Base-by-base conservation (phyloP, 805 yeast genomes). In the Candida ipomoeae region DNA sequence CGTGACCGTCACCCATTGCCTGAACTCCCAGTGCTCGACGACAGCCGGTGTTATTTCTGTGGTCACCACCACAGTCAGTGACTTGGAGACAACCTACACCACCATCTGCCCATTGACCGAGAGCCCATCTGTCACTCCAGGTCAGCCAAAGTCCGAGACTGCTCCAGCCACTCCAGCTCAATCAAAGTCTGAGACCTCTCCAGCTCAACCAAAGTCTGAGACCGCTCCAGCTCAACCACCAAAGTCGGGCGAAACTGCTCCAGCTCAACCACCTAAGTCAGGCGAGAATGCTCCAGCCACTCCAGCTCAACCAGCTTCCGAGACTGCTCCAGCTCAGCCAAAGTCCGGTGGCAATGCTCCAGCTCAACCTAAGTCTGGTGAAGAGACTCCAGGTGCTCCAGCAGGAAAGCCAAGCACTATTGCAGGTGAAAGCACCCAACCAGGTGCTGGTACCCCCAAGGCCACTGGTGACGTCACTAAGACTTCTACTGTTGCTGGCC, bases 31-130 rank as follows among this genome's bases (percentile, higher is more conserved):
- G 35, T 42, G 45, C 17, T 6, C 36, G 10, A 42, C 45, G 6
- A 32, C 29, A 6, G 36, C 20, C 11, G 45, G 45, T 18, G 6
- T 42, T 18, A 11, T 42, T 6, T 32, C 45, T 20, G 45, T 32
- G 36, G 45, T 42, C 10, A 42, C 45, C 26, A 42, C 45, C 18
- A 42, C 45, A 14, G 13, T 42, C 20, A 18, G 33, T 26, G 31
- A 33, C n/a, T 5, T 14, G 31, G 29, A 32, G 14, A 42, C 45
- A 6, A 32, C 18, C 13, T 42, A 42, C 38, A 42, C 45, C 29
- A 42, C 45, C 15, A 32, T 42, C 37, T 42, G 45, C 10, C 45
- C 45, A 13, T 42, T 42, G 38, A 32, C 45, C 7, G 36, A 41
- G 35, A 38, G 35, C 35, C 29, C 40, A 4, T 13, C 18, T 7